Base-by-base conservation (phyloP, 208 protist genomes). In the Leishmania gerbilli region DNA sequence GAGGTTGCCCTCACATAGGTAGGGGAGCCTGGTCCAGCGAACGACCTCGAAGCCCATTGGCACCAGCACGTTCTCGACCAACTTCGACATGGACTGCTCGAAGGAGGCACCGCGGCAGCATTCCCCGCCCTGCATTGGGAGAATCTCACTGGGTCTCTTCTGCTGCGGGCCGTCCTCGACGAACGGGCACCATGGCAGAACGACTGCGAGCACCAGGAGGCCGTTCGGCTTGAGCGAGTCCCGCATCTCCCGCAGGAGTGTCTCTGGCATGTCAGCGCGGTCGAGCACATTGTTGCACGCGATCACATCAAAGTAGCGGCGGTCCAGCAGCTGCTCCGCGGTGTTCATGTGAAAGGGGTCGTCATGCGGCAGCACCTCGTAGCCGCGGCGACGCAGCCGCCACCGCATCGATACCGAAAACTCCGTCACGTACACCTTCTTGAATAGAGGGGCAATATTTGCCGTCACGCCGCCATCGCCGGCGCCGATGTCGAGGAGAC, bases 111-210 rank as follows among this genome's bases (percentile, higher is more conserved):
- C 92, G 24, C 84, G 77, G 77, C 89, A 92, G 85, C 94, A 97
- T 83, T 95, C 85, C 4, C 91, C 94, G 24, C 94, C 94, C 40
- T 83, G 69, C 94, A 97, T 97, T 13, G 90, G 91, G 80, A 97
- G 86, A 77, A 45, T 42, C 87, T 97, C 90, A 42, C 79, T 71
- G 51, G 94, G 94, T n/a, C n/a, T 60, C 55, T 84, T 84, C 82
- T 95, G 91, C 37, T 55, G 72, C 8, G 37, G 83, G 55, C 90
- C 88, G 65, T 91, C 68, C 88, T 97, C 92, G 13, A 97, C 94
- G 74, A 97, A 96, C 6, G 94, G 94, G 79, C 94, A 97, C 93
- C 94, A 97, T 51, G 94, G 94, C 71, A 97, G 79, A 53, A 97
- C 94, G 76, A 97, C 92, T 0, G 94, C 92, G 17, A 97, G 84